Conservation (phyloP, 176 grass and related monocot genomes). For the Phoenix dactylifera region DNA sequence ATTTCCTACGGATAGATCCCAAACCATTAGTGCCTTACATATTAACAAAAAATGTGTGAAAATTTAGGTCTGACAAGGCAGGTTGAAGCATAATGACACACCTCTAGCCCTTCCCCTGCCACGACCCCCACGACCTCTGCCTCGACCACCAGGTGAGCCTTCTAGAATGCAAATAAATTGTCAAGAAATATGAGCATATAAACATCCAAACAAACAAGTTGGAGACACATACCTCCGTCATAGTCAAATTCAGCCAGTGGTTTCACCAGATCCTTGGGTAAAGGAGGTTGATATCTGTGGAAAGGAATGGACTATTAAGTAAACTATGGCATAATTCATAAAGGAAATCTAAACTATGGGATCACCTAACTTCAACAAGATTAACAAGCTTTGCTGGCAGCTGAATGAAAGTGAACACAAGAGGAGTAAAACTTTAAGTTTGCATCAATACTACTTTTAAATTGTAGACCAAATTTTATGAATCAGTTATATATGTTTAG, state of each 20-base stretch:
- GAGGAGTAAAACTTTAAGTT: too few species aligned
- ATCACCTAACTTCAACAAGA: too few species aligned
- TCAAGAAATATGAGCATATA: slow-evolving; percentile 1
- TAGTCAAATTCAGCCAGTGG: slow-evolving; percentile 59
- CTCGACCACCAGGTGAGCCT: slow-evolving; percentile 30
- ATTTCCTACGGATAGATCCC: slow-evolving; percentile 29
- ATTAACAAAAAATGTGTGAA: neutral
- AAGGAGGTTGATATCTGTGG: slow-evolving; percentile 67
- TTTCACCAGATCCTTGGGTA: slow-evolving; percentile 62
- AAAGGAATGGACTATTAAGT: neutral
- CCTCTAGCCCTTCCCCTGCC: slow-evolving; percentile 76
- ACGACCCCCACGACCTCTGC: slow-evolving; percentile 49
- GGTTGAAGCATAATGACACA: slow-evolving; percentile 15
- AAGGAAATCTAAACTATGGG: too few species aligned
- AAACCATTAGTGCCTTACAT: slow-evolving; percentile 9
- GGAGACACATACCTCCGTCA: slow-evolving; percentile 31
- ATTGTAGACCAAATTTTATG: too few species aligned
- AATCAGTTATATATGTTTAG: too few species aligned
- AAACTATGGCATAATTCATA: too few species aligned
- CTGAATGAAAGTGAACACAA: too few species aligned
- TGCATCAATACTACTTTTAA: too few species aligned
- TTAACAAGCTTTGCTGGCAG: too few species aligned
- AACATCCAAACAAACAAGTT: neutral
- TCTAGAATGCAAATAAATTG: slow-evolving; percentile 27
- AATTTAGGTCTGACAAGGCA: neutral